These are phyloP conservation scores for Leccinum subrobustum DNA, from an alignment of 1,284 basidiomycete genomes.

Conservation along the genomic window DNA sequence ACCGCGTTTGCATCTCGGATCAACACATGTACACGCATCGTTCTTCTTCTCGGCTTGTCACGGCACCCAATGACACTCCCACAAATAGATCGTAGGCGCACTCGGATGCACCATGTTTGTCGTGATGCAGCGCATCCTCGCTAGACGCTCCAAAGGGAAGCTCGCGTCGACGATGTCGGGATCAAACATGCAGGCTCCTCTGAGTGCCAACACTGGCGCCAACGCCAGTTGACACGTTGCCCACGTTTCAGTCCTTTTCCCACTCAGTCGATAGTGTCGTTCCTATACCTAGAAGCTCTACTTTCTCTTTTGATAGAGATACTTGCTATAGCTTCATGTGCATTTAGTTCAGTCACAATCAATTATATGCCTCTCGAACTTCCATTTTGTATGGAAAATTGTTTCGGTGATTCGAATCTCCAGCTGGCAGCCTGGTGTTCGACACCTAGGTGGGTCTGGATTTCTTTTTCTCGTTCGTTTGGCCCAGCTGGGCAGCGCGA, in stretches of 20 bases:
- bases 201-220: neutral
- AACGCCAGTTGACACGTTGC: neutral
- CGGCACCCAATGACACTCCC: neutral
- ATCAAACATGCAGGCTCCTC: neutral
- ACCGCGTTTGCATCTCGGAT: neutral
- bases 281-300: neutral
- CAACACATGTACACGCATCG: neutral
- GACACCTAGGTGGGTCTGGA: too few species aligned
- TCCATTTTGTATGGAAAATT: neutral
- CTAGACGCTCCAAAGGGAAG: conserved; percentile 8
- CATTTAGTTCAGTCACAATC: neutral
- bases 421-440: neutral
- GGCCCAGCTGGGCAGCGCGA: too few species aligned
- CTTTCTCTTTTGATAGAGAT: neutral
- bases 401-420: neutral
- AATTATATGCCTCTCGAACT: neutral
- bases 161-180: neutral
- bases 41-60: neutral
- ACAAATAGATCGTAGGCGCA: conserved; percentile 17
- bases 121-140: conserved; percentile 27
- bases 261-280: neutral
- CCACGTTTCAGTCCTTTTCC: neutral
- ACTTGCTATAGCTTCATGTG: neutral
- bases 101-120: conserved; percentile 32
- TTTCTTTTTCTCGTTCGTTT: neutral